Conservation (phyloP, 768 basidiomycete genomes). For the Trametes cingulata region DNA sequence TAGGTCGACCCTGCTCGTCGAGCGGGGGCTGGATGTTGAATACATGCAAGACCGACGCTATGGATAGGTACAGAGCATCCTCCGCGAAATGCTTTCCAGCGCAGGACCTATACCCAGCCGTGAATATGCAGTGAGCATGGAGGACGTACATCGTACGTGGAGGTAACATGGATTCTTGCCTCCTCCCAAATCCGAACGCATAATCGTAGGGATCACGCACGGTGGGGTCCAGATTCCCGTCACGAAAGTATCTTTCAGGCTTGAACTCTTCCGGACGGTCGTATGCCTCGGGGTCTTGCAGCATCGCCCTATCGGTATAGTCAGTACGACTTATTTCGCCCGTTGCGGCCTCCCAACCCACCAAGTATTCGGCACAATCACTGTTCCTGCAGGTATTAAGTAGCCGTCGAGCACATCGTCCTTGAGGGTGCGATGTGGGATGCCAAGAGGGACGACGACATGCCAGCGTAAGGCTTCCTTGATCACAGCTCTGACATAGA, state of each 20-base stretch:
- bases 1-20: not conserved
- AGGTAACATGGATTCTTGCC: not conserved
- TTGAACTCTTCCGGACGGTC: conserved; percentile 79
- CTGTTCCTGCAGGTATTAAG: conserved; percentile 30
- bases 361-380: conserved; percentile 20
- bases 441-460: conserved; percentile 40
- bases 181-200: not conserved
- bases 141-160: not conserved
- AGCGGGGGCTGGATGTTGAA: conserved; percentile 15
- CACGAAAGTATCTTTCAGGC: conserved; percentile 70
- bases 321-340: not conserved
- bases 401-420: conserved; percentile 16
- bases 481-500: conserved; percentile 43
- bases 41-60: conserved; percentile 15
- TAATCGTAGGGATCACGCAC: not conserved
- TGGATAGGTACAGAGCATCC: conserved; percentile 7
- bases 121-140: not conserved
- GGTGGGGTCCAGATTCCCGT: not conserved
- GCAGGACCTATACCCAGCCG: conserved; percentile 11
- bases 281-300: conserved; percentile 87
- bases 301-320: conserved; percentile 42
- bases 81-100: conserved; percentile 17
- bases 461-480: conserved; percentile 56
- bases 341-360: not conserved
- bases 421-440: not conserved